Conservation (phyloP, 1,139 yeast genomes). For the Candida sanyaensis region DNA sequence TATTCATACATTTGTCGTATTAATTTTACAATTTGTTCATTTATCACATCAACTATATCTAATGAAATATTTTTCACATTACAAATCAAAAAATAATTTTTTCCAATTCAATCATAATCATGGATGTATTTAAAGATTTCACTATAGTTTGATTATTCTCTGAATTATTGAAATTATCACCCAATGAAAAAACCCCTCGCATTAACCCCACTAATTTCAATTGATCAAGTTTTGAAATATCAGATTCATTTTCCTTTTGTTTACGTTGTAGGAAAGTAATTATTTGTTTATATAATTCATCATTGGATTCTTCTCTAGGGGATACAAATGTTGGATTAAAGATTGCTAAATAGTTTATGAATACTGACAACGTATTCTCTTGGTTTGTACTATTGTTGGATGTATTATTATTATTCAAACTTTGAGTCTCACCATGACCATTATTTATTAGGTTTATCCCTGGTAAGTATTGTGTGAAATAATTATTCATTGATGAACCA, state of each 20-base stretch:
- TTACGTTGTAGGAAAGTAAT: slow-evolving; percentile 26
- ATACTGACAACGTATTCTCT: background rate
- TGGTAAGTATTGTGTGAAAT: background rate
- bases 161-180: slow-evolving; percentile 18
- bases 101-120: slow-evolving; percentile 29
- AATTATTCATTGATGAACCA: background rate
- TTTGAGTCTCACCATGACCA: background rate
- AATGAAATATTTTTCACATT: slow-evolving; percentile 20
- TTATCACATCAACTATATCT: slow-evolving; percentile 22
- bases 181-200: slow-evolving; percentile 38
- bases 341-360: slow-evolving; percentile 9
- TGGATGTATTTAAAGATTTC: slow-evolving; percentile 28
- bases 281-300: slow-evolving; percentile 31
- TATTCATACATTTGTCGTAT: slow-evolving; percentile 24
- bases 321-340: slow-evolving; percentile 24
- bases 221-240: slow-evolving; percentile 23
- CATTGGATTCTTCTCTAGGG: slow-evolving; percentile 26
- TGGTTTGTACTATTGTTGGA: too few relatives aligned
- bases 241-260: slow-evolving; percentile 8
- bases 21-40: slow-evolving; percentile 28
- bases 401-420: too few relatives aligned
- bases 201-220: slow-evolving; percentile 37
- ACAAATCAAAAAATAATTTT: slow-evolving; percentile 30
- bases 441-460: background rate
- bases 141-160: slow-evolving; percentile 22